Evolutionary conservation across 106 monocot genomes (phyloP).

Genomic region (Cymbidium sinense): DNA sequence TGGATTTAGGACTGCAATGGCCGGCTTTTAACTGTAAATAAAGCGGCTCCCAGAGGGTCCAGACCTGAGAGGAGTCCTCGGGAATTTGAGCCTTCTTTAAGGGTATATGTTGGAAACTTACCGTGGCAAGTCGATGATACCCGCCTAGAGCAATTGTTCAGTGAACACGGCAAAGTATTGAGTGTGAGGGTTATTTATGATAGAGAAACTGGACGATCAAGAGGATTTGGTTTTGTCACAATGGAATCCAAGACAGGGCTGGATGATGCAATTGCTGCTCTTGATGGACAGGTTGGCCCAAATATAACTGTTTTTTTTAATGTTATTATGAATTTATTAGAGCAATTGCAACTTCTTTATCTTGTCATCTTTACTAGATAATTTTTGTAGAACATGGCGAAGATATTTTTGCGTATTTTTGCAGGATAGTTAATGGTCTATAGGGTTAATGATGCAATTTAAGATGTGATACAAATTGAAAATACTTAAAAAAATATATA

Average conservation of each 20-base stretch:
- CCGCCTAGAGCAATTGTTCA: constrained; percentile 79
- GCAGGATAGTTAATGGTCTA: no score
- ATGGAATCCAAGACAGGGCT: constrained; percentile 57
- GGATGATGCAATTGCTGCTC: constrained; percentile 88
- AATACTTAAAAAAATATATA: no score
- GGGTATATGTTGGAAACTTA: constrained; percentile 86
- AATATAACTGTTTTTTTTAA: neutral
- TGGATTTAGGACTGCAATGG: constrained; percentile 53
- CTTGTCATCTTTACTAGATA: neutral
- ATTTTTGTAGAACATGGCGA: no score
- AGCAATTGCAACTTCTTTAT: neutral
- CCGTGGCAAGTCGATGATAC: constrained; percentile 87
- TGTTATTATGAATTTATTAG: neutral
- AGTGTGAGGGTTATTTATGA: constrained; percentile 71
- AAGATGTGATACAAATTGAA: no score
- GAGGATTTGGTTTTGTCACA: constrained; percentile 87
- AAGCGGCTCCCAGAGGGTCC: constrained; percentile 69
- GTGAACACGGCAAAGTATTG: constrained; percentile 80
- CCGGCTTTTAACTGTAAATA: constrained; percentile 72
- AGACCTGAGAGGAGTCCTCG: constrained; percentile 40
- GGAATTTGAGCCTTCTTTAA: constrained; percentile 38
- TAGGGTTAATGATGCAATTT: no score
- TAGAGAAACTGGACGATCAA: constrained; percentile 74
- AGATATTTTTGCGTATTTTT: no score
- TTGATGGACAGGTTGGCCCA: constrained; percentile 78